A percentile compares a stretch with the other conserved stretches of the same genome.
Evolutionary conservation across 2,329 filamentous ascomycete species (phyloP).

Genomic region (Xylaria digitata): DNA sequence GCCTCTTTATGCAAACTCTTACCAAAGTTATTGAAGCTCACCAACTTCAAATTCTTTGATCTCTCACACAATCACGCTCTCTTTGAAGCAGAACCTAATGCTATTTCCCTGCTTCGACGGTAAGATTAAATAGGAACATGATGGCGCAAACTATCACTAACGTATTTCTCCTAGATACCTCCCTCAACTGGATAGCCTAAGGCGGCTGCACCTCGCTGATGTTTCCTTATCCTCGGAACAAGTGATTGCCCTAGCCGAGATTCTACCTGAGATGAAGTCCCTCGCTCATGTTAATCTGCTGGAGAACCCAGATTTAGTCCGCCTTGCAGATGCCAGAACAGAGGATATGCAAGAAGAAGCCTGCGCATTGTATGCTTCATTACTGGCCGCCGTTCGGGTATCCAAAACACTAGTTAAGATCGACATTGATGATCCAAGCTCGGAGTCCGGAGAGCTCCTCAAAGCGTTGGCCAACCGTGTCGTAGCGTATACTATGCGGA

Average conservation of each 20-base stretch:
- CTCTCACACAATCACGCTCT: conserved; percentile 88
- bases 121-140: conserved; percentile 54
- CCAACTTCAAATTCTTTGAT: conserved; percentile 87
- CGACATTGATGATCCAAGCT: conserved; percentile 87
- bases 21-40: conserved; percentile 75
- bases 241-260: conserved; percentile 89
- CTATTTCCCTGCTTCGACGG: conserved; percentile 79
- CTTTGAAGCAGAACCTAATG: conserved; percentile 79
- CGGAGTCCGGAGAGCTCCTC: conserved; percentile 87
- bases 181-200: conserved; percentile 80
- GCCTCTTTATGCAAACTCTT: conserved; percentile 79
- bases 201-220: conserved; percentile 87
- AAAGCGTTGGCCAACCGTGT: conserved; percentile 93
- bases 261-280: conserved; percentile 83
- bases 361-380: conserved; percentile 89
- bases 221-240: conserved; percentile 87
- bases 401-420: conserved; percentile 87
- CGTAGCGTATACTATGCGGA: conserved; percentile 92
- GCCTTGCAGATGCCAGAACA: conserved; percentile 78
- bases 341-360: conserved; percentile 90
- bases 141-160: conserved; percentile 28
- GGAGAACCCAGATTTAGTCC: conserved; percentile 79
- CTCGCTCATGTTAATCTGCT: conserved; percentile 89
- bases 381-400: conserved; percentile 87
- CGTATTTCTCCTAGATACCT: conserved; percentile 69